These are phyloP conservation scores for Furcasterigmium sp. DNA, from an alignment of 2,329 filamentous ascomycete genomes.

Conservation along the genomic window DNA sequence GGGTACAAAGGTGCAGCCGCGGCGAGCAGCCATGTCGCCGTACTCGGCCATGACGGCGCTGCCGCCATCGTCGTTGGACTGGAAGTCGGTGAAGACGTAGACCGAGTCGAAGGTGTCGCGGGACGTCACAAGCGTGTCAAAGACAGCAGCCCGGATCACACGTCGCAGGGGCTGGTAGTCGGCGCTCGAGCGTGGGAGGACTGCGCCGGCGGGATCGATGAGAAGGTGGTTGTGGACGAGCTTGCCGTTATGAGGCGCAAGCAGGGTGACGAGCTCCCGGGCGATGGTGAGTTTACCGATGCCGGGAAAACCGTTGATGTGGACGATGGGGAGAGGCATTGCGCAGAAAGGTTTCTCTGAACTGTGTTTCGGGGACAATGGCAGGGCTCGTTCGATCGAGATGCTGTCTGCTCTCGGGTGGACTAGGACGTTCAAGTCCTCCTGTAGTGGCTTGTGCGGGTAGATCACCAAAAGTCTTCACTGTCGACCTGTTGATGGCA, in stretches of 20 bases:
- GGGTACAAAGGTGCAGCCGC: too few relatives aligned
- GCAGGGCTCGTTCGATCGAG: too few relatives aligned
- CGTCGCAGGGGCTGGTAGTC: conserved; percentile 7
- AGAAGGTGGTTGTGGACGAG: conserved; percentile 9
- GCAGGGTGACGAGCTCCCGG: background rate
- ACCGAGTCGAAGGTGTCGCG: background rate
- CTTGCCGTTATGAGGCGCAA: too few relatives aligned
- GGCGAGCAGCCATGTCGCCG: too few relatives aligned
- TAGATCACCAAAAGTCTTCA: too few relatives aligned
- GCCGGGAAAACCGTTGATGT: conserved; percentile 8
- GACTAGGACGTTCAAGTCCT: too few relatives aligned
- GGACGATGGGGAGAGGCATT: too few relatives aligned
- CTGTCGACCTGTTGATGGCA: too few relatives aligned
- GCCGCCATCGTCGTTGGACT: conserved; percentile 4
- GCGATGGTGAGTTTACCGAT: conserved; percentile 9
- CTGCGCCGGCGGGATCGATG: conserved; percentile 6
- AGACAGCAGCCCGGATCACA: conserved; percentile 4
- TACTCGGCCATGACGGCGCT: conserved; percentile 5
- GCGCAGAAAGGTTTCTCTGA: too few relatives aligned
- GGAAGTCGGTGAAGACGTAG: conserved; percentile 11
- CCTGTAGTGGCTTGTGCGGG: too few relatives aligned
- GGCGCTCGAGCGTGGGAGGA: conserved; percentile 2
- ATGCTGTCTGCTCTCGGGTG: too few relatives aligned
- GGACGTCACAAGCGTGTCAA: background rate
- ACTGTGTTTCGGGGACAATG: too few relatives aligned